These are phyloP conservation scores for Blastobotrys niveus DNA, from an alignment of 1,139 yeast genomes.

Conservation along the genomic window DNA sequence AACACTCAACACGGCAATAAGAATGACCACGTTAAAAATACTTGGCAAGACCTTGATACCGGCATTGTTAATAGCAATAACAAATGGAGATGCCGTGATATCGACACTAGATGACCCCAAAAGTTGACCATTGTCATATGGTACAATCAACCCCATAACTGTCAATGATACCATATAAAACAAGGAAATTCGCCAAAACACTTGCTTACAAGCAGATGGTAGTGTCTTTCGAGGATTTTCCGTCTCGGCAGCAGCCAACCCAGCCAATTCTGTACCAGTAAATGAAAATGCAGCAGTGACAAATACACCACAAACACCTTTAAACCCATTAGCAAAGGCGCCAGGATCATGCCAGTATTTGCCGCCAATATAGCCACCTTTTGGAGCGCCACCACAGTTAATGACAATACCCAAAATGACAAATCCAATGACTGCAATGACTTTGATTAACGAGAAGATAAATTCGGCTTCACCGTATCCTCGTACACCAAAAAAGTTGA, in stretches of 20 bases:
- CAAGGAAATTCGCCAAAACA: constrained; percentile 62
- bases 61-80: constrained; percentile 55
- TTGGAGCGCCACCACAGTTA: constrained; percentile 66
- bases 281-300: constrained; percentile 84
- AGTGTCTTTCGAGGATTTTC: constrained; percentile 62
- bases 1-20: constrained; percentile 62
- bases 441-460: constrained; percentile 50
- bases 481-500: constrained; percentile 61
- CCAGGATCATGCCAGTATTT: constrained; percentile 59
- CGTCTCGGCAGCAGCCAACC: constrained; percentile 82
- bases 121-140: constrained; percentile 48
- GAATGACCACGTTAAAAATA: constrained; percentile 65
- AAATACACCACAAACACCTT: constrained; percentile 75
- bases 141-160: constrained; percentile 57
- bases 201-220: constrained; percentile 67
- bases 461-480: constrained; percentile 75
- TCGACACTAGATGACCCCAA: constrained; percentile 45
- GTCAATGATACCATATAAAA: constrained; percentile 58
- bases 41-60: constrained; percentile 60
- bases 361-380: constrained; percentile 56
- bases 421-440: constrained; percentile 56
- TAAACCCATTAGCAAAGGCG: constrained; percentile 58
- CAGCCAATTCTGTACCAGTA: constrained; percentile 78
- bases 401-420: constrained; percentile 57
- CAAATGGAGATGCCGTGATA: constrained; percentile 66